These are phyloP conservation scores for Phytophthora pluvialis DNA, from an alignment of 352 stramenopile genomes.

Conservation along the genomic window DNA sequence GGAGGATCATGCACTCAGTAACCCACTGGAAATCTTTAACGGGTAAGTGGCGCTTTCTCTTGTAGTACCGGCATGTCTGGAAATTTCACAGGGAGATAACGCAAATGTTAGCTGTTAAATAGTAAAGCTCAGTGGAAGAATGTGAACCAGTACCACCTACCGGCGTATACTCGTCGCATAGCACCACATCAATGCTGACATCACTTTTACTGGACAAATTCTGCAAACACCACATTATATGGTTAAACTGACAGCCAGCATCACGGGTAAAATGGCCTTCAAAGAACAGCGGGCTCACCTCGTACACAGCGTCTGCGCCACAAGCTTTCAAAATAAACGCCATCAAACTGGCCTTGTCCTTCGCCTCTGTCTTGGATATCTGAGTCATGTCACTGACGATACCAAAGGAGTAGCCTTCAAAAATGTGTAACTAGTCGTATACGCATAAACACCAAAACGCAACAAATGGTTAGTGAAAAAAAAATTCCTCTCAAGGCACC, in stretches of 20 bases:
- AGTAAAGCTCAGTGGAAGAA: background rate
- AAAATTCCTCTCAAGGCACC: background rate
- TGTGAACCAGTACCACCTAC: slow-evolving; percentile 31
- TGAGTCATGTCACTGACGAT: slow-evolving; percentile 61
- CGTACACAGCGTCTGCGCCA: slow-evolving; percentile 62
- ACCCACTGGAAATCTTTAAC: slow-evolving; percentile 83
- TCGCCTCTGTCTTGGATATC: slow-evolving; percentile 38
- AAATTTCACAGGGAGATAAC: background rate
- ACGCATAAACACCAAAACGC: no score
- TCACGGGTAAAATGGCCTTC: background rate
- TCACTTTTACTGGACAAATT: slow-evolving; percentile 50
- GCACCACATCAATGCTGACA: slow-evolving; percentile 59
- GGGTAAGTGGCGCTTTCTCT: slow-evolving; percentile 38
- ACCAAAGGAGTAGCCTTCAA: slow-evolving; percentile 63
- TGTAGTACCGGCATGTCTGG: slow-evolving; percentile 65
- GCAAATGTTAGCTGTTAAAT: background rate
- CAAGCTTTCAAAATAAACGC: slow-evolving; percentile 69
- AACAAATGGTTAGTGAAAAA: slow-evolving; percentile 14
- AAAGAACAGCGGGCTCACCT: slow-evolving; percentile 37
- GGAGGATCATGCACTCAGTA: slow-evolving; percentile 81
- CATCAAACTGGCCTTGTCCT: slow-evolving; percentile 53
- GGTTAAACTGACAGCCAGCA: background rate
- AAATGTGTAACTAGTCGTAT: slow-evolving; percentile 59
- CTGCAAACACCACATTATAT: slow-evolving; percentile 28
- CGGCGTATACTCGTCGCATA: slow-evolving; percentile 76